phyloP scores from a whole-genome alignment of 2,329 filamentous ascomycete species.

The Elsinoe batatas region DNA sequence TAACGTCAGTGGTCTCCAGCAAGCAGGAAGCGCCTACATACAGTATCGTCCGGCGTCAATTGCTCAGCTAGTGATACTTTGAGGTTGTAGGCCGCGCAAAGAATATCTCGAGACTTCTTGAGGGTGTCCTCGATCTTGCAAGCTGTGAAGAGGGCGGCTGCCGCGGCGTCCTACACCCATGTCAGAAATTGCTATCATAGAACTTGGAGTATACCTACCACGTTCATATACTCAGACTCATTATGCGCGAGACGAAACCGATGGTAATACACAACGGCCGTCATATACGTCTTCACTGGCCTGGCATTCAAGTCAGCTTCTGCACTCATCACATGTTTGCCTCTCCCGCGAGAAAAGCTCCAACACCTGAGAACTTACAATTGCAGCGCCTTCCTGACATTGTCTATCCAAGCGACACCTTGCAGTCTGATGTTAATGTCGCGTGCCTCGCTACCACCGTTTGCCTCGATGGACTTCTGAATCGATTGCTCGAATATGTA shows the following conservation, averaged over 20 bases:
- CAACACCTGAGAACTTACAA: slow-evolving; percentile 47
- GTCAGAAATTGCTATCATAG: neutral
- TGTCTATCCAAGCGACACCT: slow-evolving; percentile 82
- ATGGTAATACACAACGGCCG: slow-evolving; percentile 86
- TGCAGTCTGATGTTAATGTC: slow-evolving; percentile 75
- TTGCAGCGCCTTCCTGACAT: slow-evolving; percentile 65
- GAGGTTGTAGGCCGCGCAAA: slow-evolving; percentile 82
- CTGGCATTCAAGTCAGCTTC: slow-evolving; percentile 33
- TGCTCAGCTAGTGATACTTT: slow-evolving; percentile 56
- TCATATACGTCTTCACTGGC: slow-evolving; percentile 84
- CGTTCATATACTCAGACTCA: slow-evolving; percentile 75
- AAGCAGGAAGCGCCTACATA: slow-evolving; percentile 31
- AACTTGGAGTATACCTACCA: slow-evolving; percentile 28
- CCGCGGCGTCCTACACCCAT: slow-evolving; percentile 60
- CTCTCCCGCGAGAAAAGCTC: neutral
- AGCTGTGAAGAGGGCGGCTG: slow-evolving; percentile 79
- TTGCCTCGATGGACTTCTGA: slow-evolving; percentile 58
- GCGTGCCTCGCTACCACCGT: slow-evolving; percentile 58
- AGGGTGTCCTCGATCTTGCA: slow-evolving; percentile 98
- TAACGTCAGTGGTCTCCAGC: slow-evolving; percentile 9
- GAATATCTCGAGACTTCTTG: slow-evolving; percentile 89
- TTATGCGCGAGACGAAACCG: slow-evolving; percentile 79
- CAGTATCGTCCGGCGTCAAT: slow-evolving; percentile 70
- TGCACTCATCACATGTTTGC: neutral
- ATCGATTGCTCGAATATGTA: slow-evolving; percentile 78